phyloP scores from a whole-genome alignment of 192 early-diverging fungal genomes.

The Podila minutissima region DNA sequence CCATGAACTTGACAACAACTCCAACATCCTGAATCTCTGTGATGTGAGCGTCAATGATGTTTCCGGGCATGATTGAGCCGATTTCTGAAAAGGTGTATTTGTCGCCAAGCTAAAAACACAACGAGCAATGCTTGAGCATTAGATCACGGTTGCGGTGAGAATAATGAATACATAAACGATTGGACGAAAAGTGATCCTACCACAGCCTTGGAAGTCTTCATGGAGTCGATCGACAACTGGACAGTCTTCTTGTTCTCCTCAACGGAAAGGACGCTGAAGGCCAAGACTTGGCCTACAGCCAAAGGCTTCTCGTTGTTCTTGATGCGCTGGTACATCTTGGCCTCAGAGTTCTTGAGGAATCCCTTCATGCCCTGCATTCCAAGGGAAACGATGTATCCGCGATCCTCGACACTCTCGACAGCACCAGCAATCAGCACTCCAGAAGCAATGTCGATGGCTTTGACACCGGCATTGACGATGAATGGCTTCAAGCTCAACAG shows the following conservation, averaged over 20 bases:
- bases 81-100: conserved; percentile 67
- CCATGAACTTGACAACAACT: conserved; percentile 78
- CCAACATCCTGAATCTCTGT: conserved; percentile 72
- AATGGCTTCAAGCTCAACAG: conserved; percentile 83
- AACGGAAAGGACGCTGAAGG: conserved; percentile 68
- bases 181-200: conserved; percentile 41
- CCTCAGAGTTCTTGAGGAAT: conserved; percentile 79
- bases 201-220: conserved; percentile 59
- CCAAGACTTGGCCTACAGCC: conserved; percentile 79
- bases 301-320: conserved; percentile 70
- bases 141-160: neutral
- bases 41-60: conserved; percentile 73
- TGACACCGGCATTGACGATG: conserved; percentile 78
- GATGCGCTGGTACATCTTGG: conserved; percentile 68
- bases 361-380: conserved; percentile 76
- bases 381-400: conserved; percentile 85
- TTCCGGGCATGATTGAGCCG: conserved; percentile 85
- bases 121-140: neutral
- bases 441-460: conserved; percentile 68
- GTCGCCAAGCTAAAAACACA: conserved; percentile 21
- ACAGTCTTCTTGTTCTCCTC: conserved; percentile 72
- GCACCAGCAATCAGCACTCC: conserved; percentile 75
- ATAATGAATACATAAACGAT: neutral
- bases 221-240: conserved; percentile 72
- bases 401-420: conserved; percentile 90